phyloP scores from a whole-genome alignment of 106 monocot species.

The Alisma plantagoaquatica region DNA sequence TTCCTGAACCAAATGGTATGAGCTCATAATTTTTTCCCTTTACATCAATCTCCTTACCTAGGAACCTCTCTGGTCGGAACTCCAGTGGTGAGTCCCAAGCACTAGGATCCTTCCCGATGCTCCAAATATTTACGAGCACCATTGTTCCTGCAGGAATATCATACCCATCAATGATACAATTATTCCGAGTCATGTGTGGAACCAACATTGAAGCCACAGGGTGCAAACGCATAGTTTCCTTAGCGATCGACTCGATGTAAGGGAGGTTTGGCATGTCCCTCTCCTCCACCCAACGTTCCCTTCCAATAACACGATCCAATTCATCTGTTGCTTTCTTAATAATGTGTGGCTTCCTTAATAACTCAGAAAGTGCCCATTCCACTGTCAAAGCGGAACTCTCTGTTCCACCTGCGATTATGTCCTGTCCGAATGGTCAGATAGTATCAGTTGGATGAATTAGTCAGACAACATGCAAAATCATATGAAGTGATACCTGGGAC shows the following conservation, averaged over 20 bases:
- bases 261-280: neutral
- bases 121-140: slow-evolving; percentile 11
- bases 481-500: no score
- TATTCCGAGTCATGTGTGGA: neutral
- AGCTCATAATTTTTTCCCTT: no score
- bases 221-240: neutral
- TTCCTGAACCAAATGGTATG: no score
- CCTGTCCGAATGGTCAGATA: no score
- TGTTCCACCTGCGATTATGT: no score
- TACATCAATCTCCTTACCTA: no score
- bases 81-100: slow-evolving; percentile 8
- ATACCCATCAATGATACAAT: no score
- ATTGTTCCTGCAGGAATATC: no score
- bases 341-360: neutral
- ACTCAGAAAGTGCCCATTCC: neutral
- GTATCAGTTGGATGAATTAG: no score
- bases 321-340: neutral
- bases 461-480: no score
- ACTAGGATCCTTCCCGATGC: slow-evolving; percentile 3
- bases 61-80: slow-evolving; percentile 11
- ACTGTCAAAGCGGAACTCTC: neutral
- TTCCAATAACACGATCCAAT: neutral
- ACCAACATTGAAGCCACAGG: neutral
- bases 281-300: neutral
- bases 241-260: neutral